Evolutionary conservation across 768 basidiomycete genomes (phyloP).

Genomic region (Boletus speciosus): DNA sequence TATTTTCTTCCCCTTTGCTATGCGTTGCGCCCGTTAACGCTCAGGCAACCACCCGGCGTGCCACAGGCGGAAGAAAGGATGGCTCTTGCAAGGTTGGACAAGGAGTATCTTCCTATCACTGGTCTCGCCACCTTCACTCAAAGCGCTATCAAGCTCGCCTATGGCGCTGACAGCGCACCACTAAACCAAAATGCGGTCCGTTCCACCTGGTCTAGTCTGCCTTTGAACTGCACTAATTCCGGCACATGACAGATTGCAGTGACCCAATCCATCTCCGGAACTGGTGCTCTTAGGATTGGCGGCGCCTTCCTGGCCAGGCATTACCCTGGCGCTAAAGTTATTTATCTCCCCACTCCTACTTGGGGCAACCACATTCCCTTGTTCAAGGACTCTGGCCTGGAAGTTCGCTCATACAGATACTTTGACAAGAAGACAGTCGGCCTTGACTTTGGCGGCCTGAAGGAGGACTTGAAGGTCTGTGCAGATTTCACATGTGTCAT

Average conservation of each 20-base stretch:
- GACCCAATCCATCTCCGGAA: conserved; percentile 95
- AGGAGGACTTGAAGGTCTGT: conserved; percentile 77
- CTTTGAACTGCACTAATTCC: not conserved
- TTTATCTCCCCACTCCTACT: conserved; percentile 90
- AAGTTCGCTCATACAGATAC: conserved; percentile 90
- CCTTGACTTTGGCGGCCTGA: conserved; percentile 87
- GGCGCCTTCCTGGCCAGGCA: conserved; percentile 88
- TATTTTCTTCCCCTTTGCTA: conserved; percentile 22
- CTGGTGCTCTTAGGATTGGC: conserved; percentile 94
- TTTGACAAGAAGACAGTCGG: conserved; percentile 91
- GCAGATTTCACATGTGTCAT: not conserved
- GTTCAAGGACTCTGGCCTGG: conserved; percentile 91
- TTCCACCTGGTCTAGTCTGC: conserved; percentile 12
- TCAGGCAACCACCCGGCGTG: not conserved
- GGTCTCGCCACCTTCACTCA: conserved; percentile 84
- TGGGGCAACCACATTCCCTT: conserved; percentile 98
- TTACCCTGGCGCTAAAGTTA: conserved; percentile 80
- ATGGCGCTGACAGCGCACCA: conserved; percentile 76
- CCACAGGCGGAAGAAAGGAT: conserved; percentile 74
- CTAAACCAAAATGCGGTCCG: conserved; percentile 70
- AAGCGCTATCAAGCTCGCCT: conserved; percentile 85
- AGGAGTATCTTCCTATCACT: conserved; percentile 96
- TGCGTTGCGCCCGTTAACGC: not conserved
- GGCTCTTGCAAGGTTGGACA: conserved; percentile 65
- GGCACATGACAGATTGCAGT: conserved; percentile 60